These are phyloP conservation scores for Euphorbia corollata DNA, from an alignment of 441 rosid genomes.

Conservation along the genomic window DNA sequence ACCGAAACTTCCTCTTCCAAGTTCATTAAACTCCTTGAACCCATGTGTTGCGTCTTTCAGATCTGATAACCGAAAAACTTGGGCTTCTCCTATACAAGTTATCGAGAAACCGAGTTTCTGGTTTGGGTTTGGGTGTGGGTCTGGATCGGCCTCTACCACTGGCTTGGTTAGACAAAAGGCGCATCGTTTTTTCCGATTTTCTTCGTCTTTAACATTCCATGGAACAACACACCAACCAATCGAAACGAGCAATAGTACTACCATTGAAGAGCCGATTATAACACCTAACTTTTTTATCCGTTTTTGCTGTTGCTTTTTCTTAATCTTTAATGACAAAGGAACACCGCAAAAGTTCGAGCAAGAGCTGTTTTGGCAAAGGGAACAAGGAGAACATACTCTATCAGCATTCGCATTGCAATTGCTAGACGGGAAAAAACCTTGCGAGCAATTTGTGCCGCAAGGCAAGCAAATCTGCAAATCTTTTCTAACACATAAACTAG, in stretches of 20 bases:
- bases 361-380: slow-evolving; percentile 88
- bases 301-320: slow-evolving; percentile 35
- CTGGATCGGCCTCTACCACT: slow-evolving; percentile 39
- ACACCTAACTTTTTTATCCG: slow-evolving; percentile 27
- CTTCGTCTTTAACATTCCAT: slow-evolving; percentile 36
- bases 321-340: slow-evolving; percentile 26
- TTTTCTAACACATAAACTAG: slow-evolving; percentile 55
- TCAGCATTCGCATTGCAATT: slow-evolving; percentile 54
- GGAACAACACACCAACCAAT: slow-evolving; percentile 47
- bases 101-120: slow-evolving; percentile 19
- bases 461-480: slow-evolving; percentile 62
- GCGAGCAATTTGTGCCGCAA: slow-evolving; percentile 67
- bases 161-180: slow-evolving; percentile 52
- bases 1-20: slow-evolving; percentile 86
- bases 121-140: slow-evolving; percentile 23
- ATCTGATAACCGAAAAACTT: slow-evolving; percentile 69
- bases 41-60: slow-evolving; percentile 87
- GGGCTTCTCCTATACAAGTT: slow-evolving; percentile 51
- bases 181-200: slow-evolving; percentile 30
- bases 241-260: slow-evolving; percentile 35
- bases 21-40: slow-evolving; percentile 86
- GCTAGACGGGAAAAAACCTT: slow-evolving; percentile 74
- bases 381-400: slow-evolving; percentile 71
- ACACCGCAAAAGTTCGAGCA: slow-evolving; percentile 60
- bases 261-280: slow-evolving; percentile 38